Evolutionary conservation across 2,329 filamentous ascomycete species (phyloP).

Genomic region (Aspergillus eucalypticola): DNA sequence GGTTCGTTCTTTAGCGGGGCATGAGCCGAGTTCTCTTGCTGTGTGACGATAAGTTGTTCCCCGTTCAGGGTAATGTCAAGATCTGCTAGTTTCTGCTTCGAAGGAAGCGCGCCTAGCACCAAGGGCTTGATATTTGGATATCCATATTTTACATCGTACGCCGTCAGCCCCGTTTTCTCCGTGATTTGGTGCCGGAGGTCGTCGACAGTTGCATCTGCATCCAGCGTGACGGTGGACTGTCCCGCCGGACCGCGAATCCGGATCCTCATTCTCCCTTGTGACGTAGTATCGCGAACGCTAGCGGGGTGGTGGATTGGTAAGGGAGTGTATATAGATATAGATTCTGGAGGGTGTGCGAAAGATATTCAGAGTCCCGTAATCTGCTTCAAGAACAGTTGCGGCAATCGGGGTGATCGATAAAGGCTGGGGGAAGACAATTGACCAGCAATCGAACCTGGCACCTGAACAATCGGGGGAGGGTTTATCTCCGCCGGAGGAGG

Average conservation of each 20-base stretch:
- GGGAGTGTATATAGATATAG: too few relatives aligned
- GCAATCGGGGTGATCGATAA: not conserved
- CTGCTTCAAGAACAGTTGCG: not conserved
- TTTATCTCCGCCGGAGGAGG: not conserved
- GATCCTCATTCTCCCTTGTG: conserved; percentile 61
- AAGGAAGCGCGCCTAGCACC: conserved; percentile 56
- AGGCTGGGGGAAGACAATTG: not conserved
- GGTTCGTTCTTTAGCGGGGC: conserved; percentile 10
- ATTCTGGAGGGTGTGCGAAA: not conserved
- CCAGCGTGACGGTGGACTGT: conserved; percentile 67
- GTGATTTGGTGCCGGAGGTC: conserved; percentile 47
- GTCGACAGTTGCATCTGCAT: conserved; percentile 61
- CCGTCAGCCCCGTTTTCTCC: conserved; percentile 62
- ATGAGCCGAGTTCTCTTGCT: conserved; percentile 38
- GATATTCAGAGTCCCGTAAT: not conserved
- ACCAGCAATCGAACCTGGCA: not conserved
- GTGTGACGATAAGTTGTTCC: conserved; percentile 66
- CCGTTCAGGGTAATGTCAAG: conserved; percentile 65
- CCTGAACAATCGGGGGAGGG: not conserved
- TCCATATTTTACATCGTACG: conserved; percentile 79
- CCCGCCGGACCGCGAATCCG: conserved; percentile 75
- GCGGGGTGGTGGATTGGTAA: not conserved
- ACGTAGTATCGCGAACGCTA: not conserved
- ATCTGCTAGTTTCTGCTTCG: conserved; percentile 53
- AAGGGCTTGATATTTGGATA: conserved; percentile 73